Percentiles rank a stretch among this genome's conserved stretches.
Conservation (phyloP, 768 basidiomycete genomes). For the Arthromyces matolae region DNA sequence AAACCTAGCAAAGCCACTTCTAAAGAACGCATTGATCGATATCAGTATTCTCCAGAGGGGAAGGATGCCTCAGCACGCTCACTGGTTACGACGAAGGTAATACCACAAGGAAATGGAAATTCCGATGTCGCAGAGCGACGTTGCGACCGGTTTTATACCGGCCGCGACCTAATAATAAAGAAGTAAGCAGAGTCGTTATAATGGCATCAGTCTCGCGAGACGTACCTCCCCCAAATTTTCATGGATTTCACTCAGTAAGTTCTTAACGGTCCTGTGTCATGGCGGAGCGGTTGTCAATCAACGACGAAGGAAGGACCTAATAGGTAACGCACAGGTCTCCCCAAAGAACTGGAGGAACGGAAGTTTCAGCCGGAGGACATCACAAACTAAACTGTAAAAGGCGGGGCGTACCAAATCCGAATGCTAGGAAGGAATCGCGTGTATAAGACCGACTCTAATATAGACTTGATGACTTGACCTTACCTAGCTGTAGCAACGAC, state of each 20-base stretch:
- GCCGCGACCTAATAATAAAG: constrained; percentile 9
- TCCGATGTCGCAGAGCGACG: constrained; percentile 9
- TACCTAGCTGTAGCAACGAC: constrained; percentile 8
- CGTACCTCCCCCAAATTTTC: constrained; percentile 8
- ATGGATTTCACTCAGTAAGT: constrained; percentile 6
- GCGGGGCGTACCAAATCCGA: constrained; percentile 10
- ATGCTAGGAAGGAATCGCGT: too few species aligned
- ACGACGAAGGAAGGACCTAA: too few species aligned
- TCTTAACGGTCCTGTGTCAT: constrained; percentile 1
- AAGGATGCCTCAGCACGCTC: too few species aligned
- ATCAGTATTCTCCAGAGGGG: too few species aligned
- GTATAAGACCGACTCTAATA: too few species aligned
- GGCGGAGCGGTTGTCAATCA: too few species aligned
- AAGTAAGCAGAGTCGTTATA: too few species aligned
- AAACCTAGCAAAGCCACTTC: constrained; percentile 9
- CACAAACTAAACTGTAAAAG: neutral
- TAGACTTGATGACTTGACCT: too few species aligned
- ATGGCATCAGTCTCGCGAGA: neutral
- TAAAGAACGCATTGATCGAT: neutral
- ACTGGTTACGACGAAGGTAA: constrained; percentile 6
- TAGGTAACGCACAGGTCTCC: constrained; percentile 3
- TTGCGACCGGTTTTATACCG: constrained; percentile 9
- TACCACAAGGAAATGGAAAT: constrained; percentile 11
- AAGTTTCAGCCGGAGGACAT: neutral
- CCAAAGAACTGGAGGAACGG: constrained; percentile 2